phyloP scores from a whole-genome alignment of 345 rosid species.

The sweet orange (Citrus sinensis) region DVS_A1.0 CM039166.1:21807001-21807500 shows the following conservation, averaged over 20 bases:
- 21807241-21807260: background rate
- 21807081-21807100: slow-evolving; percentile 60
- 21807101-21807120: slow-evolving; percentile 48
- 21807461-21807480: slow-evolving; percentile 24
- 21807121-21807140: slow-evolving; percentile 13
- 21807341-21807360: background rate
- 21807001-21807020: background rate
- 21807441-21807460: slow-evolving; percentile 22
- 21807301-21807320: background rate
- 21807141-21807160: background rate
- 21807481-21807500: background rate
- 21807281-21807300: background rate
- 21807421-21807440: slow-evolving; percentile 13
- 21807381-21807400: slow-evolving; percentile 8
- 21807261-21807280: background rate
- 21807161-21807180: background rate
- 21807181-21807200: background rate
- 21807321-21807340: background rate
- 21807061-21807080: slow-evolving; percentile 52
- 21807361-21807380: background rate
- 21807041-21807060: slow-evolving; percentile 61
- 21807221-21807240: background rate
- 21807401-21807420: slow-evolving; percentile 2
- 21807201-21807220: background rate
- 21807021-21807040: background rate